Evolutionary conservation across 768 basidiomycete genomes (phyloP).

Genomic region (Mycena leptocephala): DNA sequence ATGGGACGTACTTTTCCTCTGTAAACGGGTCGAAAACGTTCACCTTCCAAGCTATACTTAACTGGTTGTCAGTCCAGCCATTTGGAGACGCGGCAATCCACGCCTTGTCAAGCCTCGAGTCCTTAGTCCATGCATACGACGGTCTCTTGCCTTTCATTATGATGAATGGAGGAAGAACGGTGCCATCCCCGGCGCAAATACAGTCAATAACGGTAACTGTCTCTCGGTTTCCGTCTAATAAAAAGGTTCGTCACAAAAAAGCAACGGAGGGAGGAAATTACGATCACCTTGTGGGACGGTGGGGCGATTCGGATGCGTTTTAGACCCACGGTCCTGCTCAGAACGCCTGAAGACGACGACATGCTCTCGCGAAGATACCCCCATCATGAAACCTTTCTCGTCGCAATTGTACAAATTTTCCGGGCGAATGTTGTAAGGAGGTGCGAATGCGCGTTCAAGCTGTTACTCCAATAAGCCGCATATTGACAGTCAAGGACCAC

Average conservation of each 20-base stretch:
- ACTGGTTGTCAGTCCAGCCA: constrained; percentile 41
- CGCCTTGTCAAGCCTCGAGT: constrained; percentile 16
- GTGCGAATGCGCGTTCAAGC: not conserved
- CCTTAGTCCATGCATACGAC: constrained; percentile 17
- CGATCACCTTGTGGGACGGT: not conserved
- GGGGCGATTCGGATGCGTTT: not conserved
- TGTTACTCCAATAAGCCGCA: not conserved
- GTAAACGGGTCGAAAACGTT: constrained; percentile 36
- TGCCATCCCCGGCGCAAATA: constrained; percentile 11
- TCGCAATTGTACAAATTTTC: constrained; percentile 4
- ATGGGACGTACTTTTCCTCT: not conserved
- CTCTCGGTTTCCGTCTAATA: constrained; percentile 23
- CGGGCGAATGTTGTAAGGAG: not conserved
- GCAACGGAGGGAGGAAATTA: not conserved
- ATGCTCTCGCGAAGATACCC: not conserved
- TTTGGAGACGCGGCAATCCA: constrained; percentile 33
- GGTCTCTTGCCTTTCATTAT: constrained; percentile 25
- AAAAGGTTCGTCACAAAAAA: no score
- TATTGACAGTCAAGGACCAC: not conserved
- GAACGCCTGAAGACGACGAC: not conserved
- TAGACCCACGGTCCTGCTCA: not conserved
- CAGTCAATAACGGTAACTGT: constrained; percentile 24
- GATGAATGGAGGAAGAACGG: not conserved
- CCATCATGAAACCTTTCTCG: constrained; percentile 7
- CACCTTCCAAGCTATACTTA: constrained; percentile 31